phyloP scores from a whole-genome alignment of 2,329 filamentous ascomycete genomes.

The Microcyclospora pomicola region DNA sequence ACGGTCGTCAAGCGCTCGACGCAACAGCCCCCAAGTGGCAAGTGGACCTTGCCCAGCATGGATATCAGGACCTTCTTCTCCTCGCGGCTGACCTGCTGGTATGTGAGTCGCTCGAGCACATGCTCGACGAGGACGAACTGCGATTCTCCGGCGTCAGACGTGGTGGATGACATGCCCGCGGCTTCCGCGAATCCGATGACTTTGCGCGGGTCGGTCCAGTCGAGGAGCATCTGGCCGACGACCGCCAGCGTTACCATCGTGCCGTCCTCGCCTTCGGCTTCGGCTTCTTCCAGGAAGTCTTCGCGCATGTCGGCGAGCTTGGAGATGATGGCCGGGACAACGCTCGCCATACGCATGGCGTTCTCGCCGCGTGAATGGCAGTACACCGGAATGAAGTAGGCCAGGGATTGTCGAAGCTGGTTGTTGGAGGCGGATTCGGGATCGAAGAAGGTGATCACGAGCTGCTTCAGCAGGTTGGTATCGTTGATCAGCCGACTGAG shows the following conservation, averaged over 20 bases:
- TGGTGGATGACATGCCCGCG: conserved; percentile 6
- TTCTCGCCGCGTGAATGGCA: conserved; percentile 76
- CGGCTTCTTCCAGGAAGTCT: conserved; percentile 28
- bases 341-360: conserved; percentile 62
- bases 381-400: conserved; percentile 91
- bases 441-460: conserved; percentile 77
- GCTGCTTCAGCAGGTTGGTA: conserved; percentile 59
- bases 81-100: conserved; percentile 52
- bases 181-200: conserved; percentile 30
- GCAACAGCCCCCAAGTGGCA: conserved; percentile 41
- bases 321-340: conserved; percentile 62
- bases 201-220: conserved; percentile 92
- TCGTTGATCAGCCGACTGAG: conserved; percentile 67
- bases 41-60: conserved; percentile 68
- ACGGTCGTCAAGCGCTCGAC: conserved; percentile 23
- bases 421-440: conserved; percentile 69
- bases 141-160: conserved; percentile 29
- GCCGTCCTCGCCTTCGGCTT: conserved; percentile 49
- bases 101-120: conserved; percentile 60
- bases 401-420: conserved; percentile 69
- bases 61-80: conserved; percentile 71
- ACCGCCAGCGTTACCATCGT: conserved; percentile 57
- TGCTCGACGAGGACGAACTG: conserved; percentile 67
- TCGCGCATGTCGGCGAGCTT: conserved; percentile 39
- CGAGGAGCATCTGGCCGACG: conserved; percentile 70